Conservation (phyloP, 768 basidiomycete genomes). For the Macrocybe gigantea region DNA sequence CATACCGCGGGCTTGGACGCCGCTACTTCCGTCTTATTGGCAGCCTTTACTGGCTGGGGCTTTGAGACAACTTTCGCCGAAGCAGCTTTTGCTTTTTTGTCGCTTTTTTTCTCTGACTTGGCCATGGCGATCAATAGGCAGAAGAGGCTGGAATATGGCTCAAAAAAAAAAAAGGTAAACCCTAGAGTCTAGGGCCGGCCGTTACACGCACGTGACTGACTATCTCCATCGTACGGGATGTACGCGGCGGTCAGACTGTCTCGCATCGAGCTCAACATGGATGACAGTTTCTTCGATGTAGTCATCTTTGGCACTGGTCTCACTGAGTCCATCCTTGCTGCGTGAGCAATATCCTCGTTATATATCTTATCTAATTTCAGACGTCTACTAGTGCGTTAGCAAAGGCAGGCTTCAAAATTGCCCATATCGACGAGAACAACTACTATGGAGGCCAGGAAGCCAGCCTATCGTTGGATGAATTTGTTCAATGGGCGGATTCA, state of each 20-base stretch:
- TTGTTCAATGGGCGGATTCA: conserved; percentile 60
- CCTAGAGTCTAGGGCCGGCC: conserved; percentile 28
- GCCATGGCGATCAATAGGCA: conserved; percentile 28
- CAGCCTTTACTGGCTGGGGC: conserved; percentile 17
- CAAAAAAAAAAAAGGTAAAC: neutral
- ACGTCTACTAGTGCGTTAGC: conserved; percentile 65
- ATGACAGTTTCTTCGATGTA: conserved; percentile 52
- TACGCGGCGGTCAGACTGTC: neutral
- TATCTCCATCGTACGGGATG: neutral
- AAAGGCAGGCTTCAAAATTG: conserved; percentile 82
- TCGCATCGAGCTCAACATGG: conserved; percentile 15
- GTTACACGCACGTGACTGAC: conserved; percentile 5
- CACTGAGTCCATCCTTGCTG: conserved; percentile 79
- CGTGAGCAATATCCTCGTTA: conserved; percentile 48
- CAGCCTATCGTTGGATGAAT: conserved; percentile 75
- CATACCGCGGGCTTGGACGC: conserved; percentile 32
- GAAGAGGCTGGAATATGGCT: conserved; percentile 12
- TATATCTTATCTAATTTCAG: conserved; percentile 1
- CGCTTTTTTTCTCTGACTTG: conserved; percentile 43
- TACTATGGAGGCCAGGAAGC: conserved; percentile 88
- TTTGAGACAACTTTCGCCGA: conserved; percentile 31
- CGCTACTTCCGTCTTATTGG: conserved; percentile 35
- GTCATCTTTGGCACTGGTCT: conserved; percentile 76
- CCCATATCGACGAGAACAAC: conserved; percentile 78
- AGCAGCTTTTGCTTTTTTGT: conserved; percentile 28